Base-by-base conservation (phyloP, 2,329 filamentous ascomycete genomes). In the Whalleya microplaca region DNA sequence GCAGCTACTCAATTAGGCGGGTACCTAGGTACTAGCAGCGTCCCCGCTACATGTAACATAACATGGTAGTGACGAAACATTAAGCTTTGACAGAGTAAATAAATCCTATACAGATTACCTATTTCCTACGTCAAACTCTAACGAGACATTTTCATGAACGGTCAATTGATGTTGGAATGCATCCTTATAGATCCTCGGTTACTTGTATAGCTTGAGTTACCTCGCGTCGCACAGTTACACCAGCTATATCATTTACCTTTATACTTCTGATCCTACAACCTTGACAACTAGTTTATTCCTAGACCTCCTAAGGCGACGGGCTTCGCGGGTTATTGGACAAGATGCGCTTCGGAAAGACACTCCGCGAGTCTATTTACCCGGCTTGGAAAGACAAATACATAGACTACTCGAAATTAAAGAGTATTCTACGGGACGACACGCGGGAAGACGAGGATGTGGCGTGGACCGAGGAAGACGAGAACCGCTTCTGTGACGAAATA, bases 391-490 rank as follows among this genome's bases (percentile, higher is more conserved):
- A 89, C 72, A 84, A 96, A 70, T 98, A 99, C 80, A 91, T 99
- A 71, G 93, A 98, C 79, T 99, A 99, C 76, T 79, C 84, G 67
- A 96, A 94, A 82, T 87, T 99, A 64, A 98, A 98, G 82, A 82
- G 83, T 69, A 83, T 99, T 56, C 80, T 99, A 58, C 89, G 91
- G 62, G 95, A 98, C 73, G 86, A 91, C 71, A 78, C 74, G 59
- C 73, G 74, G 56, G 81, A 82, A 21, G 81, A 86, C 47, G 87
- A 89, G 20, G 80, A 84, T 51, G 80, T 79, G 49, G 79, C 85
- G 41, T 99, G 95, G 95, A 96, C 93, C 21, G 92, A 96, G 68
- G 87, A 93, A 45, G 95, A 99, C 72, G 95, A 98, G 80, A 91
- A 90, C 71, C 85, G 84, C 37, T 99, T 99, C 76, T 95, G 94